Base-by-base conservation (phyloP, 805 yeast genomes). In the Clavispora phyllophila region DNA sequence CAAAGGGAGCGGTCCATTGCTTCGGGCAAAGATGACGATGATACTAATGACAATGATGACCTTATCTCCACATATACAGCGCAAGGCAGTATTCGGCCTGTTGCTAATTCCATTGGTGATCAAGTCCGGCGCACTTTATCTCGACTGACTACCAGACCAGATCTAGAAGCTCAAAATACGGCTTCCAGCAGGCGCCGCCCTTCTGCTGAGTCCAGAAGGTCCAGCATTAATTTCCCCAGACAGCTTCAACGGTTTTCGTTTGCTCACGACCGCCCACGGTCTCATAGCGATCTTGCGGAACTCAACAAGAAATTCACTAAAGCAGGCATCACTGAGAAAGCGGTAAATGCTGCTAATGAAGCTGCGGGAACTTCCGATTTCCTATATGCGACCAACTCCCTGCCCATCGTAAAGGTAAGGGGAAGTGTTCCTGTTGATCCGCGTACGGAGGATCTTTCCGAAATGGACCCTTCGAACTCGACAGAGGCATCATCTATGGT, bases 1-100 rank as follows among this genome's bases (percentile, higher is more conserved):
- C 62, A 60, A 22, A 65, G 75, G 41, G 90, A 84, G 51, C 64
- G 63, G 36, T 68, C 82, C 0, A 79, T 84, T 41, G 87, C 87
- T 4, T 51, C 56, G 6, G 59, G 59, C 8, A 14, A n/a, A 10
- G n/a, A 37, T 7, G 29, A 18, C 7, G 42, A 35, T 13, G 33
- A 27, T 3, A 37, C 22, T 27, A 34, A 41, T 9, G 28, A 22
- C 28, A 12, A 33, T 13, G 24, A 19, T 8, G 36, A 33, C 19
- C 17, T 33, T 17, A 13, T 33, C 8, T 22, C 37, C 19, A 20
- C 37, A 4, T 20, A 14, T 23, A 3, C 25, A 3, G 25, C 17
- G 5, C 23, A 9, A 9, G 36, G 5, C 4, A 14, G 17, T 12
- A 20, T 13, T 15, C 39, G 40, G 24, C 31, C 45, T n/a, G 36